These are phyloP conservation scores for Zymoseptoria tritici DNA, from an alignment of 2,329 filamentous ascomycete genomes.

Conservation along the genomic window DNA sequence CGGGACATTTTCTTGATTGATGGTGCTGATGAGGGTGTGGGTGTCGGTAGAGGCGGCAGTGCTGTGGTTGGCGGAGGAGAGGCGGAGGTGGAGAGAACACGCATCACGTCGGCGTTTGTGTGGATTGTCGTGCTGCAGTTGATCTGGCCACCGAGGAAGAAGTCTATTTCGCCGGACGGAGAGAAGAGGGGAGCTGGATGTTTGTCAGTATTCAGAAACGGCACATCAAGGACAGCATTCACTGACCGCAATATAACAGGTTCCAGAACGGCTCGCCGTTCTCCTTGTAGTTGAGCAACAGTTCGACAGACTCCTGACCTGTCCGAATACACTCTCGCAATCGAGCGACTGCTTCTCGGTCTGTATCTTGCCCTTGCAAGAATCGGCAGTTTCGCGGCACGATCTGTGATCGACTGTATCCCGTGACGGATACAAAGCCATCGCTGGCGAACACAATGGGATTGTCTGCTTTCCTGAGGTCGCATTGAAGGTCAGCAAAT, in stretches of 20 bases:
- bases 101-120: constrained; percentile 45
- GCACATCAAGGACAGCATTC: not conserved
- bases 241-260: constrained; percentile 38
- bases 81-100: constrained; percentile 31
- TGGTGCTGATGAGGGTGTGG: not conserved
- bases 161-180: constrained; percentile 40
- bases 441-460: constrained; percentile 46
- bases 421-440: constrained; percentile 47
- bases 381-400: constrained; percentile 46
- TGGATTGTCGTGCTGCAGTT: constrained; percentile 51
- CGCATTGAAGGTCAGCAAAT: not conserved
- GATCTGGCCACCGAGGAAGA: constrained; percentile 51
- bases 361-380: constrained; percentile 44
- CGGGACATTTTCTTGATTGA: not conserved
- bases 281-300: constrained; percentile 47
- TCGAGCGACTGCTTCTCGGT: constrained; percentile 35
- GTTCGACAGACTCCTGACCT: constrained; percentile 42
- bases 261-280: constrained; percentile 52
- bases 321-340: constrained; percentile 38
- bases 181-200: constrained; percentile 41
- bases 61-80: not conserved
- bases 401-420: constrained; percentile 42
- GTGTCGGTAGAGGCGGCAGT: not conserved
- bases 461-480: constrained; percentile 37
- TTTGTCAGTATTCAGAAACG: not conserved